Conservation (phyloP, 2,329 filamentous ascomycete genomes). For the Talaromyces amestolkiae region DNA sequence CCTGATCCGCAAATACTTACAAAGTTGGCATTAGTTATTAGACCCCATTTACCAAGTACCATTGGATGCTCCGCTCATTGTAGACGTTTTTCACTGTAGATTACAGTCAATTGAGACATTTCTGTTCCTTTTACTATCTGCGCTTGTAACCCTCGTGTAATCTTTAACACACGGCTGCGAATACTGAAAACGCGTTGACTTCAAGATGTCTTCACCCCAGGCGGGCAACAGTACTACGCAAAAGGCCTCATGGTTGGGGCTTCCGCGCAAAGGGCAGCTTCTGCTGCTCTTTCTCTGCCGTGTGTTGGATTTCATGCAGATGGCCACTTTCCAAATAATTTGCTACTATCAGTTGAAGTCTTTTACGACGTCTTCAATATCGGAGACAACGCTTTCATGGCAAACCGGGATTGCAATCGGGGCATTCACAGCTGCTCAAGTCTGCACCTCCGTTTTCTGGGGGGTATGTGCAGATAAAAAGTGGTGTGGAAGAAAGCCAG, state of each 20-base stretch:
- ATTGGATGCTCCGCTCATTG: too few relatives aligned
- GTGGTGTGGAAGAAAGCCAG: conserved; percentile 68
- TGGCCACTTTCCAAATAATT: conserved; percentile 56
- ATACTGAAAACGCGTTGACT: too few relatives aligned
- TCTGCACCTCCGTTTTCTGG: conserved; percentile 78
- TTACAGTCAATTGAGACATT: too few relatives aligned
- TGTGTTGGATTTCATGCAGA: conserved; percentile 42
- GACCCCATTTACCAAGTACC: too few relatives aligned
- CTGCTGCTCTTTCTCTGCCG: conserved; percentile 38
- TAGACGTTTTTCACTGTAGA: too few relatives aligned
- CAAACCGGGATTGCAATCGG: conserved; percentile 75
- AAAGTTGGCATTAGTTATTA: too few relatives aligned
- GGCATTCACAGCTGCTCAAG: conserved; percentile 76
- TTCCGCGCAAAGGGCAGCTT: conserved; percentile 40
- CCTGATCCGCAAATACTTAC: too few relatives aligned
- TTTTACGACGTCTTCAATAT: conserved; percentile 65
- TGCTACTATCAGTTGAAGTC: conserved; percentile 83
- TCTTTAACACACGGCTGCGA: too few relatives aligned
- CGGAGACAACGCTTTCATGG: conserved; percentile 39
- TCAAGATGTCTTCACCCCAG: too few relatives aligned
- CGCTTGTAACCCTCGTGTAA: too few relatives aligned
- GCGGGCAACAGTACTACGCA: too few relatives aligned
- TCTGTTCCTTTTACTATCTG: too few relatives aligned
- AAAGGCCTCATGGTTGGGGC: conserved; percentile 35
- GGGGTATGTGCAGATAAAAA: conserved; percentile 65